Conservation (phyloP, 2,329 filamentous ascomycete species). For the Penicillium sp. region DNA sequence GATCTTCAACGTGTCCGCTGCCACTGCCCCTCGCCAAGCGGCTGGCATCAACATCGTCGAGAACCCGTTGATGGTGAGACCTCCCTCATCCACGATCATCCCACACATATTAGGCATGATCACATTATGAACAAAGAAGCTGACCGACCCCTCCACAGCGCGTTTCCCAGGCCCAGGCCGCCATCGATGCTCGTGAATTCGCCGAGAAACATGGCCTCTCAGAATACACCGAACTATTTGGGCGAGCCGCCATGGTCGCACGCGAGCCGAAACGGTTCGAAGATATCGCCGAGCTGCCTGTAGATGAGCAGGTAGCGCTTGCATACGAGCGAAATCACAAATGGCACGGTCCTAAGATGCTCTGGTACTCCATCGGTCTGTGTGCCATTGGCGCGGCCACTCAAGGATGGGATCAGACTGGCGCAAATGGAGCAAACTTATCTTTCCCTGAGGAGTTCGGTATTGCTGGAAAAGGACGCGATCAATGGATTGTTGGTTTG, state of each 20-base stretch:
- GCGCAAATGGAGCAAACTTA: constrained; percentile 58
- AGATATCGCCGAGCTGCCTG: constrained; percentile 41
- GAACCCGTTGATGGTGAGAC: constrained; percentile 52
- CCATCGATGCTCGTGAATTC: constrained; percentile 35
- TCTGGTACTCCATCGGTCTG: constrained; percentile 11
- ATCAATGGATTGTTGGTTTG: constrained; percentile 65
- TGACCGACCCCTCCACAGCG: constrained; percentile 29
- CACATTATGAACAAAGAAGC: background rate
- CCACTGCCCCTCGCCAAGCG: constrained; percentile 27
- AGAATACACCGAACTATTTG: constrained; percentile 44
- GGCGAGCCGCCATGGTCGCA: constrained; percentile 42
- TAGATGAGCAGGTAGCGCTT: constrained; percentile 48
- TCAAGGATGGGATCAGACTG: constrained; percentile 56
- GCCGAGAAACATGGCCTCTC: constrained; percentile 37
- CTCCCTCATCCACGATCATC: too few relatives aligned
- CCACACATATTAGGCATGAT: too few relatives aligned
- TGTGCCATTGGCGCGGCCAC: constrained; percentile 12
- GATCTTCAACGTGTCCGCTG: background rate
- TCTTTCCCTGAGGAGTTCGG: constrained; percentile 50
- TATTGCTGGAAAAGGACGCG: constrained; percentile 45
- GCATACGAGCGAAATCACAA: constrained; percentile 44
- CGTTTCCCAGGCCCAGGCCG: constrained; percentile 34
- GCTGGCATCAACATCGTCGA: constrained; percentile 53
- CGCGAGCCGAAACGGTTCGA: constrained; percentile 28
- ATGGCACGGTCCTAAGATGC: constrained; percentile 9